Percentiles rank a stretch among this genome's conserved stretches.
Conservation (phyloP, 371 early-diverging fungal species). For the Syncephalastrum racemosum region DNA sequence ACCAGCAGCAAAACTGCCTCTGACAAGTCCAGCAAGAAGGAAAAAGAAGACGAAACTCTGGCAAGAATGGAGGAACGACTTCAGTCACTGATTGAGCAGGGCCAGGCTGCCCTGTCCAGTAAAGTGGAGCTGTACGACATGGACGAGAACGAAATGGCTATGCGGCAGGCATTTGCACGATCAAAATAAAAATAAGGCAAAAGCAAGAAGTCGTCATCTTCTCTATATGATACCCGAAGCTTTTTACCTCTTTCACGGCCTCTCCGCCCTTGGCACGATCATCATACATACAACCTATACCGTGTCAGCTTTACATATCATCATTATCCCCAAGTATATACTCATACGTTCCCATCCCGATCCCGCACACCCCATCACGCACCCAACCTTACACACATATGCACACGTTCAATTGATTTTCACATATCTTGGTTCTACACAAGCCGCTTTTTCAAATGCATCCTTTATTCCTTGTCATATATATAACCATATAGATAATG, state of each 20-base stretch:
- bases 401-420: not conserved
- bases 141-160: slow-evolving; percentile 27
- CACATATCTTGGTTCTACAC: not conserved
- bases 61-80: slow-evolving; percentile 34
- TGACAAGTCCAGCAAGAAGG: slow-evolving; percentile 11
- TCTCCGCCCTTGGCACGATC: not conserved
- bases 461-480: too few relatives aligned
- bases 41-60: slow-evolving; percentile 28
- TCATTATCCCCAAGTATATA: slow-evolving; percentile 22
- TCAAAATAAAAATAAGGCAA: slow-evolving; percentile 10
- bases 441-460: too few relatives aligned
- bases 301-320: slow-evolving; percentile 5
- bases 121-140: slow-evolving; percentile 22
- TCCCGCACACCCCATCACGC: too few relatives aligned
- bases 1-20: not conserved
- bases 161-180: slow-evolving; percentile 23
- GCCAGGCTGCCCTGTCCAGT: slow-evolving; percentile 40
- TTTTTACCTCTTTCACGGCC: not conserved
- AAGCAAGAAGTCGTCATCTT: slow-evolving; percentile 43
- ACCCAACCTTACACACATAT: too few relatives aligned
- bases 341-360: slow-evolving; percentile 6
- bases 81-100: slow-evolving; percentile 38
- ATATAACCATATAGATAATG: too few relatives aligned
- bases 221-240: not conserved
- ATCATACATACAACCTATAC: not conserved